These are phyloP conservation scores for Agaricus bisporus DNA, from an alignment of 768 basidiomycete genomes.

Conservation along the genomic window DNA sequence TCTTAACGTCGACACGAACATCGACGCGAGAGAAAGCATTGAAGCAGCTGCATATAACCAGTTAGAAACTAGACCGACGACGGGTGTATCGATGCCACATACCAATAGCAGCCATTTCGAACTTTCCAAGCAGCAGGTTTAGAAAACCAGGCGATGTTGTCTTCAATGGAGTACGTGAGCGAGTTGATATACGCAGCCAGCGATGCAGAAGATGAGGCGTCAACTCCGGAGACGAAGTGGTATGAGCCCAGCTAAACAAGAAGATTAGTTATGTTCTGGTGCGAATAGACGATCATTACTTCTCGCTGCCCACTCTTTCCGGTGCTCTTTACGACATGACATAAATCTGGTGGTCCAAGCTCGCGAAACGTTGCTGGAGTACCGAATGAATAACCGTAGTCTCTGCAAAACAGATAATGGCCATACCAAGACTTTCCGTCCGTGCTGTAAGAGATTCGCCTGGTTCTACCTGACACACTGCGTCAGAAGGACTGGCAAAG, in stretches of 20 bases:
- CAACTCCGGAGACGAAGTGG: constrained; percentile 97
- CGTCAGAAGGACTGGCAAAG: constrained; percentile 9
- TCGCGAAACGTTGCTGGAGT: constrained; percentile 86
- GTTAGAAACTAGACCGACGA: not conserved
- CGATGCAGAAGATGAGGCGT: constrained; percentile 95
- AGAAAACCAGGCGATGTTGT: constrained; percentile 87
- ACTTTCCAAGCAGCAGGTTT: constrained; percentile 86
- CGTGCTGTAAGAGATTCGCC: constrained; percentile 86
- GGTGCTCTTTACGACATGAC: constrained; percentile 90
- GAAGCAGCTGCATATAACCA: constrained; percentile 61
- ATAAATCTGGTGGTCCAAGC: constrained; percentile 94
- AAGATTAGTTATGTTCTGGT: constrained; percentile 1
- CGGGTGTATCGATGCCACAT: constrained; percentile 19
- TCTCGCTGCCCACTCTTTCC: constrained; percentile 82
- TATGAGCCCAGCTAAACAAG: constrained; percentile 79
- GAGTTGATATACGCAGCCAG: constrained; percentile 98
- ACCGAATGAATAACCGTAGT: constrained; percentile 10
- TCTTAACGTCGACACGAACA: constrained; percentile 95
- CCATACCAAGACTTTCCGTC: constrained; percentile 87
- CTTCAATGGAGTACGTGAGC: constrained; percentile 92
- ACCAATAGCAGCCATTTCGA: constrained; percentile 90
- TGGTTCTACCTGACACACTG: constrained; percentile 60
- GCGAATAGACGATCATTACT: constrained; percentile 40
- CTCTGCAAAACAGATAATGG: constrained; percentile 2
- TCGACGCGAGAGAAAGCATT: constrained; percentile 98